Conservation (phyloP, 2,329 filamentous ascomycete genomes). For the Xylariaceae sp. region DNA sequence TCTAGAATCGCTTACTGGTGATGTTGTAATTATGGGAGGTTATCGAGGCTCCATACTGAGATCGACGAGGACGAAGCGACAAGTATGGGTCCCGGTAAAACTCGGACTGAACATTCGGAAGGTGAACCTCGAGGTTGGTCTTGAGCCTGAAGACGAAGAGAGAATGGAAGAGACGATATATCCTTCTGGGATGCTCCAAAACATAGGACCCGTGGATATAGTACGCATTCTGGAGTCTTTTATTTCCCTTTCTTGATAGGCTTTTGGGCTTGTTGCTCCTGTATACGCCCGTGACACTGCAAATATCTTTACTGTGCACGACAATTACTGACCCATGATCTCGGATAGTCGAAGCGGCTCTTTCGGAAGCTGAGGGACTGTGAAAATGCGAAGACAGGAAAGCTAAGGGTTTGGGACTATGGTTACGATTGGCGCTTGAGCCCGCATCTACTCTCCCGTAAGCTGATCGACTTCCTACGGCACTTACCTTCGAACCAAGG, state of each 20-base stretch:
- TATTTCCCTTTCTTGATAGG: neutral
- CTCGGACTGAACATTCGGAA: conserved; percentile 90
- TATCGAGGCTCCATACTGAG: conserved; percentile 90
- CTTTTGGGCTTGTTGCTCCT: neutral
- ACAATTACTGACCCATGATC: neutral
- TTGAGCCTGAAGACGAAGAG: conserved; percentile 83
- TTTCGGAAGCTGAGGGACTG: conserved; percentile 78
- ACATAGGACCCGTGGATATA: conserved; percentile 92
- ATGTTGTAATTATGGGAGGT: conserved; percentile 87
- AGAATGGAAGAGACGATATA: conserved; percentile 83
- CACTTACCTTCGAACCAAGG: conserved; percentile 75
- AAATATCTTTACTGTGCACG: neutral
- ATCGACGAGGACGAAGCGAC: conserved; percentile 81
- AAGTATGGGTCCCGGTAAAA: conserved; percentile 93
- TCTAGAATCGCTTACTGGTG: conserved; percentile 76
- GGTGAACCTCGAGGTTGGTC: conserved; percentile 86
- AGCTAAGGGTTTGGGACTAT: conserved; percentile 83
- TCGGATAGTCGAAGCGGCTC: conserved; percentile 67
- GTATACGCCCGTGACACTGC: too few species aligned
- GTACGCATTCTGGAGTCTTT: neutral
- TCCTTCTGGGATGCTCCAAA: conserved; percentile 85
- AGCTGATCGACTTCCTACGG: conserved; percentile 76
- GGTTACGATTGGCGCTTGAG: conserved; percentile 95
- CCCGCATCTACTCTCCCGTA: conserved; percentile 74
- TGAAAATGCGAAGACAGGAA: conserved; percentile 74